These are phyloP conservation scores for Blastocystis sp. DNA, from an alignment of 352 stramenopile genomes.

Conservation along the genomic window DNA sequence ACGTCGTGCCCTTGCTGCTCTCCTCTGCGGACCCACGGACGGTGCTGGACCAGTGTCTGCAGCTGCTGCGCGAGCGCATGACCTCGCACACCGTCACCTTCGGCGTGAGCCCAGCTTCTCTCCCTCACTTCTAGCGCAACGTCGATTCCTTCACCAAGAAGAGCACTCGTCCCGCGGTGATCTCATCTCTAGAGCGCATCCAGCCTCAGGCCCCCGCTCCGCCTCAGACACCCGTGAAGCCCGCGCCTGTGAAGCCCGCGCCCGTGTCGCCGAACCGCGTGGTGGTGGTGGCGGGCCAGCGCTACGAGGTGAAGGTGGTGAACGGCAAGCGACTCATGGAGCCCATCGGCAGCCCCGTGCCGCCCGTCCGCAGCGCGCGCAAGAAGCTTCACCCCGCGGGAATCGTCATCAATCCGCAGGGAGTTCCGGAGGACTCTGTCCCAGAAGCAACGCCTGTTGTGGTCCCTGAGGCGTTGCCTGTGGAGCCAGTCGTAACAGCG, in stretches of 20 bases:
- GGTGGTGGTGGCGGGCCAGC: conserved; percentile 34
- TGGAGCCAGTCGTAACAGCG: no score
- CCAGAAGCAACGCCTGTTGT: no score
- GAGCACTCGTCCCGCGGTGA: neutral
- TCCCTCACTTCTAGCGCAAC: conserved; percentile 2
- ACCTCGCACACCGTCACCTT: neutral
- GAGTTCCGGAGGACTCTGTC: no score
- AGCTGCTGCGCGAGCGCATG: neutral
- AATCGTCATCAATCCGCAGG: no score
- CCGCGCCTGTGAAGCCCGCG: neutral
- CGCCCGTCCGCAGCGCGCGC: neutral
- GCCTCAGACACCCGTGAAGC: neutral
- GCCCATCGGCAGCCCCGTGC: neutral
- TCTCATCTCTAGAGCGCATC: conserved; percentile 23
- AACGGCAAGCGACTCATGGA: conserved; percentile 54
- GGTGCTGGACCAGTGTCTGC: neutral
- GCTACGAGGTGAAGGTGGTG: conserved; percentile 38
- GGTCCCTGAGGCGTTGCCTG: no score
- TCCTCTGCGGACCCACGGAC: neutral
- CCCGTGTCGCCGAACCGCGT: neutral
- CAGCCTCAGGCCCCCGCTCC: neutral
- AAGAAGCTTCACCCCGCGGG: neutral
- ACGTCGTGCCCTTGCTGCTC: neutral
- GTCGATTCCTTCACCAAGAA: neutral
- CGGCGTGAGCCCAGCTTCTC: neutral